phyloP scores from a whole-genome alignment of 768 basidiomycete genomes.

The Pholiota molesta region DNA sequence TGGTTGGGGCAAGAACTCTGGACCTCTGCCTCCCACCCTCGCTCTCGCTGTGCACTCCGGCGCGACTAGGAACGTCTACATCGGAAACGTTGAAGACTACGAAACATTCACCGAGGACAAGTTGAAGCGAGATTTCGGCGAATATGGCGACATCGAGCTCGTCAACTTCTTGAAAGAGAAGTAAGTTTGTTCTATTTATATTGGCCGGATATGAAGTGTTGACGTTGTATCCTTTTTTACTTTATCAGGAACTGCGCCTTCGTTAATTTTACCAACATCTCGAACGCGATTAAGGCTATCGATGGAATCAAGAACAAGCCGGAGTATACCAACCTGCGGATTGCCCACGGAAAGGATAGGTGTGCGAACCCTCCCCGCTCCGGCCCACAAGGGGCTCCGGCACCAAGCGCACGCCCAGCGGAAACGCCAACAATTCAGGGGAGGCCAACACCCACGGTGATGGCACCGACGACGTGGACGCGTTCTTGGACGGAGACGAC shows the following conservation, averaged over 20 bases:
- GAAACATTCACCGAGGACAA: slow-evolving; percentile 89
- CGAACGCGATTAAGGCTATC: slow-evolving; percentile 98
- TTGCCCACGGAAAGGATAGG: slow-evolving; percentile 94
- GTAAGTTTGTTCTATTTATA: slow-evolving; percentile 44
- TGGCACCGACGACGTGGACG: slow-evolving; percentile 36
- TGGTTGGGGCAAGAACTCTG: slow-evolving; percentile 97
- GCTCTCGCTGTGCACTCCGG: slow-evolving; percentile 91
- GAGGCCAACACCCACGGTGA: slow-evolving; percentile 43
- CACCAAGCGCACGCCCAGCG: slow-evolving; percentile 47
- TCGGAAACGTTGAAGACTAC: slow-evolving; percentile 95
- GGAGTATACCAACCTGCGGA: slow-evolving; percentile 86
- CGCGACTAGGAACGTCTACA: slow-evolving; percentile 95
- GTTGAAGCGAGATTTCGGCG: slow-evolving; percentile 90
- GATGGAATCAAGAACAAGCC: slow-evolving; percentile 91
- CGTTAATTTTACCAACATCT: slow-evolving; percentile 94
- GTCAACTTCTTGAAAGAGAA: slow-evolving; percentile 96
- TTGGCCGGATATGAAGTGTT: neutral
- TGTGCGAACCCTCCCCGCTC: slow-evolving; percentile 92
- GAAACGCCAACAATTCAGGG: slow-evolving; percentile 31
- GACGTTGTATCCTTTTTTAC: slow-evolving; percentile 4
- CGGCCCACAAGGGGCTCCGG: slow-evolving; percentile 73
- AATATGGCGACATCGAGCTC: slow-evolving; percentile 96
- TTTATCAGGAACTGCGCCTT: slow-evolving; percentile 85
- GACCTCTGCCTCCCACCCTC: slow-evolving; percentile 80
- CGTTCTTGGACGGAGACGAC: slow-evolving; percentile 30